phyloP scores from a whole-genome alignment of 129 eudicot species.

The Smallanthus sonchifolius region DNA sequence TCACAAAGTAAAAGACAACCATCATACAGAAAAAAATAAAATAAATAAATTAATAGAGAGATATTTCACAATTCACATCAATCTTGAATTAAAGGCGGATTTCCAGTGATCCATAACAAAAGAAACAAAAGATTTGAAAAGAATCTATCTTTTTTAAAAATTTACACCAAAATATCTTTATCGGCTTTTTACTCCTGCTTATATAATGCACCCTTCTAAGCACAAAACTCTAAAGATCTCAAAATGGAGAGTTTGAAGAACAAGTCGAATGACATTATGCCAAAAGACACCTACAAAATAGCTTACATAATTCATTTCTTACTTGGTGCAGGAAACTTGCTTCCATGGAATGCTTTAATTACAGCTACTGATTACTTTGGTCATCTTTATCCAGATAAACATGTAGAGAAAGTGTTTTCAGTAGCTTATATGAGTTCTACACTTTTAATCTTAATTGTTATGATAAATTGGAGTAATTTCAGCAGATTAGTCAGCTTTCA shows the following conservation, averaged over 20 bases:
- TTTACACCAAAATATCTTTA: constrained; percentile 19
- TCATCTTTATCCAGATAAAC: constrained; percentile 56
- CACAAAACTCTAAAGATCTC: background rate
- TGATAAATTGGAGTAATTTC: constrained; percentile 38
- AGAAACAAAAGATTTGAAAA: constrained; percentile 22
- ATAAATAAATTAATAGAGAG: too few relatives aligned
- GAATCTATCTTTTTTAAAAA: constrained; percentile 26
- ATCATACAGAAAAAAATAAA: constrained; percentile 7
- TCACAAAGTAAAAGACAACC: constrained; percentile 13
- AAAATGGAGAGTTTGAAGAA: constrained; percentile 44
- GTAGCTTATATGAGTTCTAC: constrained; percentile 79
- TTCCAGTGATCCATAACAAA: constrained; percentile 27
- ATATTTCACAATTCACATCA: constrained; percentile 25
- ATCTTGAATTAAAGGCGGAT: constrained; percentile 12
- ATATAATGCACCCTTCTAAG: constrained; percentile 18
- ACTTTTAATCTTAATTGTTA: constrained; percentile 38
- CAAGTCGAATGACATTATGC: constrained; percentile 23
- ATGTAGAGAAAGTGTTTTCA: constrained; percentile 74
- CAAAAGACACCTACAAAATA: constrained; percentile 58
- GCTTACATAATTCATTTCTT: constrained; percentile 74
- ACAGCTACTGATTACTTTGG: constrained; percentile 82
- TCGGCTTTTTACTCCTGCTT: constrained; percentile 9
- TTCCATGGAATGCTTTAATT: constrained; percentile 89
- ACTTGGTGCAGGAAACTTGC: constrained; percentile 90
- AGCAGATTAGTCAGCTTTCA: constrained; percentile 42